These are phyloP conservation scores for Begonia masoniana DNA, from an alignment of 306 rosid species.

Conservation along the genomic window DNA sequence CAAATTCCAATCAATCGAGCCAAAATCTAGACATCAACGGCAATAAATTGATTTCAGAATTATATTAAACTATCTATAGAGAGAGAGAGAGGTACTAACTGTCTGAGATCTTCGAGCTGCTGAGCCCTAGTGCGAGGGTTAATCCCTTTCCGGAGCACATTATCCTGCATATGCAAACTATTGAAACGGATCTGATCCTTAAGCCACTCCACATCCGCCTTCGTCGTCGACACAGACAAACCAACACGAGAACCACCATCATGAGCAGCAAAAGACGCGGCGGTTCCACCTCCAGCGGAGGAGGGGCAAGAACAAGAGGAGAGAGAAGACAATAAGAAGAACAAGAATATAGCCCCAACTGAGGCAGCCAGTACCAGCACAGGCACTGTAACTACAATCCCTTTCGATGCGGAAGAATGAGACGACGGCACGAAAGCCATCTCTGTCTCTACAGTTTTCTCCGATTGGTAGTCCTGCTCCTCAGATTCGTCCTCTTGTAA, in stretches of 20 bases:
- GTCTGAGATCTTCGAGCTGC: constrained; percentile 71
- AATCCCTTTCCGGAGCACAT: constrained; percentile 83
- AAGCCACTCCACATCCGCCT: constrained; percentile 82
- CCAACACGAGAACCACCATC: constrained; percentile 3
- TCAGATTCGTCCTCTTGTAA: too few relatives aligned
- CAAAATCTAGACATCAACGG: background rate
- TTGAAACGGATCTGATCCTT: constrained; percentile 61
- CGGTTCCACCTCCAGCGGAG: constrained; percentile 7
- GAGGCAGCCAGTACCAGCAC: constrained; percentile 48
- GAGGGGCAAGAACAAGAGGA: constrained; percentile 69
- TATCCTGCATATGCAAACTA: constrained; percentile 76
- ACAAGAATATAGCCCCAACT: constrained; percentile 41
- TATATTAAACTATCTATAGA: background rate
- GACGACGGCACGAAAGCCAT: constrained; percentile 31
- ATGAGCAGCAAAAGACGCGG: background rate
- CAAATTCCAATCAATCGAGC: background rate
- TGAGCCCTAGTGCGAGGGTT: constrained; percentile 76
- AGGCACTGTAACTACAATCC: constrained; percentile 55
- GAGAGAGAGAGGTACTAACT: constrained; percentile 26
- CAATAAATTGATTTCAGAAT: background rate
- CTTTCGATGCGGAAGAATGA: constrained; percentile 48
- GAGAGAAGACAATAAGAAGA: constrained; percentile 56
- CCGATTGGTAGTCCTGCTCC: too few relatives aligned
- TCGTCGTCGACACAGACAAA: constrained; percentile 22
- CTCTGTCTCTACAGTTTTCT: background rate